Conservation (phyloP, 1,284 basidiomycete species). For the Rhizoctonia solani region DNA sequence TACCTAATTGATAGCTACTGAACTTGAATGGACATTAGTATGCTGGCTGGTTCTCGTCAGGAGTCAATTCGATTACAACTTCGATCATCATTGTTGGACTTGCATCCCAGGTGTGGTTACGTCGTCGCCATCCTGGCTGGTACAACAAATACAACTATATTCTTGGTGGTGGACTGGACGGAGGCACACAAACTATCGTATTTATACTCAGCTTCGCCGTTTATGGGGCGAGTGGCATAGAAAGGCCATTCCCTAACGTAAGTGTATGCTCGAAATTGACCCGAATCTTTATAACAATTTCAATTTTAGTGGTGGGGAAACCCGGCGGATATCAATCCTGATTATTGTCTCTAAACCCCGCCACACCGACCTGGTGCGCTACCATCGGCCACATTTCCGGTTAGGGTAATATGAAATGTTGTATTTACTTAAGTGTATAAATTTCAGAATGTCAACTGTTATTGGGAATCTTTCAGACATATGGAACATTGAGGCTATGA, state of each 20-base stretch:
- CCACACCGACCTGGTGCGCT: too few species aligned
- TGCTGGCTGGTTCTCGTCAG: slow-evolving; percentile 54
- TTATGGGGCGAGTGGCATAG: slow-evolving; percentile 62
- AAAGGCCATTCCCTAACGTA: slow-evolving; percentile 57
- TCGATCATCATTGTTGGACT: slow-evolving; percentile 59
- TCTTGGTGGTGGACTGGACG: slow-evolving; percentile 67
- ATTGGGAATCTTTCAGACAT: too few species aligned
- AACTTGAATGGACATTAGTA: slow-evolving; percentile 43
- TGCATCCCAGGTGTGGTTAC: slow-evolving; percentile 61
- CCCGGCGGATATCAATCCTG: slow-evolving; percentile 56
- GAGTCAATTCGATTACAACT: slow-evolving; percentile 58
- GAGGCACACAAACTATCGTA: slow-evolving; percentile 68
- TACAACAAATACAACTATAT: slow-evolving; percentile 72
- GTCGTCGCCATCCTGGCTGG: slow-evolving; percentile 59
- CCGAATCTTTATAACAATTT: not conserved
- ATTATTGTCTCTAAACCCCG: slow-evolving; percentile 51
- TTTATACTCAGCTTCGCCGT: slow-evolving; percentile 71
- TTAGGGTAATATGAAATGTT: too few species aligned
- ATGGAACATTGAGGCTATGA: too few species aligned
- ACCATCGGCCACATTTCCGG: too few species aligned
- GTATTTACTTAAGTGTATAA: too few species aligned
- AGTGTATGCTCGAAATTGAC: slow-evolving; percentile 37
- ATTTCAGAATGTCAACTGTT: too few species aligned
- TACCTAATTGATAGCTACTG: not conserved
- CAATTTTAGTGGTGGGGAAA: slow-evolving; percentile 57